Percentiles rank a stretch among this genome's conserved stretches.
Conservation (phyloP, 192 early-diverging fungal species). For the Spizellomyces punctatus region DNA sequence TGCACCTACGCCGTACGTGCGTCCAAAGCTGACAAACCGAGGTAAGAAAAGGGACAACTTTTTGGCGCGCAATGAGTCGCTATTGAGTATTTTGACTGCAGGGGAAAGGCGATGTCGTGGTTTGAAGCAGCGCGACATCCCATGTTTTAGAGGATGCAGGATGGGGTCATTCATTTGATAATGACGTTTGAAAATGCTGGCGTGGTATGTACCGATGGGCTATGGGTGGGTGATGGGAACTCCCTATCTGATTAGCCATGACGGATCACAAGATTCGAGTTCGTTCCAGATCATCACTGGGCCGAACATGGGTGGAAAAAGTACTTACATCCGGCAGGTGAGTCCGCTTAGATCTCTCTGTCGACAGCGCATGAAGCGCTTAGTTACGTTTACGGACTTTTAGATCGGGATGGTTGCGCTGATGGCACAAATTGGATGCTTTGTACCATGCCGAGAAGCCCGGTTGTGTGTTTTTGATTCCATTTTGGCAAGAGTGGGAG, state of each 20-base stretch:
- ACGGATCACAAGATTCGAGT: background rate
- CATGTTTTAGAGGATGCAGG: slow-evolving; percentile 89
- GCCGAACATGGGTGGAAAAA: slow-evolving; percentile 99
- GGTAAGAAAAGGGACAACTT: slow-evolving; percentile 31
- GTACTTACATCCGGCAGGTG: slow-evolving; percentile 93
- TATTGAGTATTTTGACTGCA: slow-evolving; percentile 18
- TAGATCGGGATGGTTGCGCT: slow-evolving; percentile 87
- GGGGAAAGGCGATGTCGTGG: slow-evolving; percentile 65
- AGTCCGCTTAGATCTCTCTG: background rate
- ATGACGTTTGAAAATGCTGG: slow-evolving; percentile 77
- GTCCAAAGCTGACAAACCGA: slow-evolving; percentile 67
- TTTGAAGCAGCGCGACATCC: slow-evolving; percentile 83
- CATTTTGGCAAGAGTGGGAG: slow-evolving; percentile 90
- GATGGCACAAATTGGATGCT: slow-evolving; percentile 94
- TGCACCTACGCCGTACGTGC: slow-evolving; percentile 83
- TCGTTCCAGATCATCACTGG: slow-evolving; percentile 91
- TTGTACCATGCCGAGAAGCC: slow-evolving; percentile 83
- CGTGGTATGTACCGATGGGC: slow-evolving; percentile 55
- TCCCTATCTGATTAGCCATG: background rate
- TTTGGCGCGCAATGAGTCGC: background rate
- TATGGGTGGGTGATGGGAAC: too few relatives aligned
- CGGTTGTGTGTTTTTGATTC: slow-evolving; percentile 79
- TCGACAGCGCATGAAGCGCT: too few relatives aligned
- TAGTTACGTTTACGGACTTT: background rate
- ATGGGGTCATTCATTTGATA: slow-evolving; percentile 95